Base-by-base conservation (phyloP, 2,329 filamentous ascomycete species). In the Penicillium sp. region DNA sequence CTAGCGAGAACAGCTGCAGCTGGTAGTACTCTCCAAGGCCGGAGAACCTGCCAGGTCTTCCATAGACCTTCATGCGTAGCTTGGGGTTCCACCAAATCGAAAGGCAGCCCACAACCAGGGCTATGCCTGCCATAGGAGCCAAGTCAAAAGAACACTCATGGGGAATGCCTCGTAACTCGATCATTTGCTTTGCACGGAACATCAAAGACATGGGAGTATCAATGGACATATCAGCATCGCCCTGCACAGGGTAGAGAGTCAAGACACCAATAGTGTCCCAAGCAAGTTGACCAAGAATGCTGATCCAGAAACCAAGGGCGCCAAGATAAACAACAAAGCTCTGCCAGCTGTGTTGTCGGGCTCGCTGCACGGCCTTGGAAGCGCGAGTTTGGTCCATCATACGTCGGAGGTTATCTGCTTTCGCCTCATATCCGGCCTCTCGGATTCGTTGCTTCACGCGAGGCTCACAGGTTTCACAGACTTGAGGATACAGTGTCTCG, bases 401-500 rank as follows among this genome's bases (percentile, higher is more conserved):
- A 59, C 89, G 84, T 50, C 88, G 82, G 31, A 96, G 74, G 61
- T 91, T 84, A 64, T 96, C 91, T n/a, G 90, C 89, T 74, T 91
- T 90, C 27, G 92, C 92, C 31, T 87, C 89, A 70, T 96, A 96
- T 9, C 85, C 88, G 0, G 90, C 86, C 63, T 86, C 80, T 22
- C 84, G 82, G 52, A 97, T 86, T 59, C 86, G 84, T 35, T 83
- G 78, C 60, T 88, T 84, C 22, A 93, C 93, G 59, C 80, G 85
- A 6, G 87, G 89, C 61, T 90, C 89, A 74, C 95, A 99, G 46
- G 85, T 80, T 60, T 83, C 83, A 77, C 95, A 99, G 57, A 96
- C 88, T 69, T 95, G 91, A 0, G 95, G 95, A 70, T 97, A 98
- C 49, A 89, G 84, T 66, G 86, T 81, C 76, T 97, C 93, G 19